Base-by-base conservation (phyloP, 306 rosid genomes). In the Ormosia semicastrata region DNA sequence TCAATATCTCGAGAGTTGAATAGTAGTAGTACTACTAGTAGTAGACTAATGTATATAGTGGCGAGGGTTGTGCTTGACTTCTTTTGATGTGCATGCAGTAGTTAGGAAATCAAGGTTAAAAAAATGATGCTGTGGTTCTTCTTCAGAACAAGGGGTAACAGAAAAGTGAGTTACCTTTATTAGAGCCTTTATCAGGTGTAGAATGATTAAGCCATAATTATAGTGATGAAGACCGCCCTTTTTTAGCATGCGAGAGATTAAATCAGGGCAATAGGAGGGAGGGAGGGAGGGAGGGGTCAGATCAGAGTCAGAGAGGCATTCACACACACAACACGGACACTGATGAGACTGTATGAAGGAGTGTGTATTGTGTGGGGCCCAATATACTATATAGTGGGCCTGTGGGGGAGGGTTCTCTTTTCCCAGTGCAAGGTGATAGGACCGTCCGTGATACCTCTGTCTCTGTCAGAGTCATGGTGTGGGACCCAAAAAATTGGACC, bases 381-480 rank as follows among this genome's bases (percentile, higher is more conserved):
- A 62, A n/a, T 3, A 11, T 1, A 46, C 8, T 4, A 8, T 39
- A 17, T 6, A 52, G 84, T 49, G 83, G 76, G 75, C 46, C 71
- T 56, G 49, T 54, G 77, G 54, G 84, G 78, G 68, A 13, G 80
- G 62, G 44, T 78, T 73, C 71, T 43, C 83, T 72, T 72, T 81
- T 89, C 85, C 91, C 94, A 33, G 90, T 53, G 92, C 83, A 82
- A 70, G 15, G 63, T 81, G 89, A 88, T 83, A 89, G 95, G 91
- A 86, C 93, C 89, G 94, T 94, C 98, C 97, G 97, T 90, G 98
- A 94, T 86, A 79, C 84, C 87, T 79, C 83, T 89, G 92, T 71
- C 85, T 3, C 18, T 57, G 71, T 72, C 76, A 46, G 84, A 7
- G 72, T 57, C 64, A 34, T 33, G 15, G n/a, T 33, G 81, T 70